Conservation (phyloP, 2,329 filamentous ascomycete genomes). For the Furcasterigmium furcatum region DNA sequence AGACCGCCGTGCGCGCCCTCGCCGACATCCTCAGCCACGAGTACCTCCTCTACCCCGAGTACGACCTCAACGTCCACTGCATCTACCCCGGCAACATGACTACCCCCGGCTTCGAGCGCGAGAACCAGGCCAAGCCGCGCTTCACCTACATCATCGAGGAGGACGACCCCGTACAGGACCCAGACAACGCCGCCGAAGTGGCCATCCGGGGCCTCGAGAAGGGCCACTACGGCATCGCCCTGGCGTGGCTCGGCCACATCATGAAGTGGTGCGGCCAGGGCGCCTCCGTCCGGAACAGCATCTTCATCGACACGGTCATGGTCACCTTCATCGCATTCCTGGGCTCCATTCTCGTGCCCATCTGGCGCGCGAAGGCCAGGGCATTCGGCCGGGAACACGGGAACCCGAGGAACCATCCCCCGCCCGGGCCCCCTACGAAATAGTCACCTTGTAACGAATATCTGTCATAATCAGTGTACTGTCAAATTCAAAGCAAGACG, state of each 20-base stretch:
- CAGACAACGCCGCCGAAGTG: constrained; percentile 70
- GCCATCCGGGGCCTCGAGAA: constrained; percentile 73
- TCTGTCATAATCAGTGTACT: no score
- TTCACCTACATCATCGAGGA: constrained; percentile 79
- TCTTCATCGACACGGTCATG: constrained; percentile 53
- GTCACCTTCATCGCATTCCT: constrained; percentile 50
- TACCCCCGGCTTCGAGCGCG: constrained; percentile 69
- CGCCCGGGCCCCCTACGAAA: no score
- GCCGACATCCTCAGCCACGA: constrained; percentile 84
- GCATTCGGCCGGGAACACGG: constrained; percentile 56
- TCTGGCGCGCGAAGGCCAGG: no score
- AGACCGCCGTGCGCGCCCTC: constrained; percentile 79
- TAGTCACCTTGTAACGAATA: no score
- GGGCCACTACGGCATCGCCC: constrained; percentile 77
- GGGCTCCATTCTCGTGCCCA: constrained; percentile 57
- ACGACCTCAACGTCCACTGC: constrained; percentile 72
- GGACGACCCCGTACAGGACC: constrained; percentile 74
- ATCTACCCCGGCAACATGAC: constrained; percentile 83
- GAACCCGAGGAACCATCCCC: constrained; percentile 39
- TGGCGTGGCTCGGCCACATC: constrained; percentile 66
- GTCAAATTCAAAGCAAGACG: no score
- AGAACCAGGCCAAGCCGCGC: constrained; percentile 76
- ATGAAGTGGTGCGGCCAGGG: constrained; percentile 64
- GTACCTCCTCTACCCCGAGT: constrained; percentile 77
- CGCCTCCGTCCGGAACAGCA: constrained; percentile 54